Evolutionary conservation across 2,329 filamentous ascomycete genomes (phyloP).

Genomic region (Aspergillus niger): DNA sequence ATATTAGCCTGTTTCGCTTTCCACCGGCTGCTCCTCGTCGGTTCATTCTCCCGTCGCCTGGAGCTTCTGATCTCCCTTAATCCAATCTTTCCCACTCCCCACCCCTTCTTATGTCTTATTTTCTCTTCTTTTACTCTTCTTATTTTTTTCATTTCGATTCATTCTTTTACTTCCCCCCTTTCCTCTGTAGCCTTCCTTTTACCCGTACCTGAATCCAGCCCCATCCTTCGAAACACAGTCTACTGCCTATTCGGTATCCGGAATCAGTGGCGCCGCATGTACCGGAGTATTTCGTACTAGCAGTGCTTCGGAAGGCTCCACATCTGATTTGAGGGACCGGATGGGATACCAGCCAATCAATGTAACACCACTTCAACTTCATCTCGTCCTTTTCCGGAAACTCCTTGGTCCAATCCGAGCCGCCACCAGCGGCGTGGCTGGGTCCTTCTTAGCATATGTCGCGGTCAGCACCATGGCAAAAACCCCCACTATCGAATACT

Average conservation of each 20-base stretch:
- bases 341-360: constrained; percentile 30
- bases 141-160: not conserved
- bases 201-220: constrained; percentile 4
- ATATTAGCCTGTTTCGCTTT: too few species aligned
- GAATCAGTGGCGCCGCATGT: not conserved
- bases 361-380: constrained; percentile 14
- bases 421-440: constrained; percentile 2
- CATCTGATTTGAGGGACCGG: constrained; percentile 14
- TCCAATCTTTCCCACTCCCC: not conserved
- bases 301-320: not conserved
- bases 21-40: too few species aligned
- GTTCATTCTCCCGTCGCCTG: too few species aligned
- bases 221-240: not conserved
- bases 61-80: too few species aligned
- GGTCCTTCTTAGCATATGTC: not conserved
- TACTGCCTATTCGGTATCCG: not conserved
- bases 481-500: constrained; percentile 8
- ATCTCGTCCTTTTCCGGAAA: constrained; percentile 17
- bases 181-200: not conserved
- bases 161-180: too few species aligned
- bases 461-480: constrained; percentile 3
- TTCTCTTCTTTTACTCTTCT: not conserved
- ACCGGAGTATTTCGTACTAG: constrained; percentile 1
- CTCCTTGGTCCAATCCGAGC: not conserved
- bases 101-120: not conserved